Base-by-base conservation (phyloP, 371 early-diverging fungal species). In the Ordospora colligata region DNA sequence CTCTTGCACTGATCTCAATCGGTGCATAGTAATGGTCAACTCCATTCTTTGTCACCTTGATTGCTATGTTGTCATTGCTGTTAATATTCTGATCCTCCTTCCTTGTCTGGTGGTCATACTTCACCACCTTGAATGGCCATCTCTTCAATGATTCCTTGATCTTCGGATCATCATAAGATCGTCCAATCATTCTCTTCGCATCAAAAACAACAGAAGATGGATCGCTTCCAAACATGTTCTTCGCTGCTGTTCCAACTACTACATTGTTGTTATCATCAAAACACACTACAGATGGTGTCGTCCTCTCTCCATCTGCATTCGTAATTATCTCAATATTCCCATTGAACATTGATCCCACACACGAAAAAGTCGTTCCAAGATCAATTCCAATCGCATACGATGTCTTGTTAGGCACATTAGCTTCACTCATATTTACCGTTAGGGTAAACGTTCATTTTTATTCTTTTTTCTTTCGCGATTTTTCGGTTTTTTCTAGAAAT, bases 331-430 rank as follows among this genome's bases (percentile, higher is more conserved):
- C 81, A 42, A 82, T 69, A 27, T 79, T 91, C 84, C 93, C 93
- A 87, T 93, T 92, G 86, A 91, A 91, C 84, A 91, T 93, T 69
- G 93, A 92, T 85, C 91, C 94, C 81, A 94, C 94, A 87, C 95
- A 95, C 23, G 93, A 93, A 90, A 96, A 95, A 84, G 97, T 96
- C 84, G 97, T 96, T 85, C 98, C 97, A 86, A 98, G 88, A 89
- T 96, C 86, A 67, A 86, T 86, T 67, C 86, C 86, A 66, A 83
- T 80, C 70, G 84, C 80, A 65, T 76, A 54, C 40, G 73, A 73
- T 22, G 73, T 73, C 17, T 73, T 73, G 17, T 9, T n/a, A 9
- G 42, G 42, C 25, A 70, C 70, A 75, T 73, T 76, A 69, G 69
- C 14, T 79, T 69, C 27, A 49, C 80, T 66, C 43, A 27, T 44